Evolutionary conservation across 768 basidiomycete genomes (phyloP), one percentile per base, ranked within the genome.

Genomic region (Macrolepiota albuminosa): DNA sequence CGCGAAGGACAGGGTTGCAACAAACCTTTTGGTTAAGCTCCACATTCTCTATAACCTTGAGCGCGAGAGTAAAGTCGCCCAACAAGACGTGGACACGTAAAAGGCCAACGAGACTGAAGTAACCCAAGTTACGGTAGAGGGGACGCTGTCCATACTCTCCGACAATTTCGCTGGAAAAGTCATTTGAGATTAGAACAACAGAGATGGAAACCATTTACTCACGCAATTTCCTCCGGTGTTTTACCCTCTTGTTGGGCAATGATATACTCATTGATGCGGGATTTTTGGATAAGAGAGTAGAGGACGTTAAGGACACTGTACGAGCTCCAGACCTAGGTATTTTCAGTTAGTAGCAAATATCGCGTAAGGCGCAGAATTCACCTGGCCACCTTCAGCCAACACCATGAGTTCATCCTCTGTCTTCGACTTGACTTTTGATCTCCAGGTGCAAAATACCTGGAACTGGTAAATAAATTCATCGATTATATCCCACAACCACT

Each of bases 391-490:
- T 42, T 94, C 92, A 4, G 83, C 86, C 26, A 98, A 81, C 80
- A 94, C 81, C 52, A 81, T 69, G 42, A 95, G 80, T 71, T 98
- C 95, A 66, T 98, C 96, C 43, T 93, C 94, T 0, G 87, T 84
- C 76, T 97, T 98, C 53, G 81, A 79, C 62, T 91, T 89, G 34
- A 87, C 81, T 67, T 91, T 93, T 18, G 88, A 88, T 55, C 94
- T 80, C 89, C 94, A 98, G 42, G 91, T 85, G 64, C 93, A 92
- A 76, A 97, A 98, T 1, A 91, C 90, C 70, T 96, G 95, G 78
- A 95, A 99, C 71, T 99, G 96, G 75, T 97, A 99, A 66, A 98
- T 96, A 71, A 95, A 95, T 67, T 95, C 94, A 76, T 96, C 93
- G 69, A 96, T 88, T 72, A 95, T 95, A 68, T 96, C 94, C 93